Conservation (phyloP, 176 grass and related monocot genomes). For the Oryza glaberrima region DNA sequence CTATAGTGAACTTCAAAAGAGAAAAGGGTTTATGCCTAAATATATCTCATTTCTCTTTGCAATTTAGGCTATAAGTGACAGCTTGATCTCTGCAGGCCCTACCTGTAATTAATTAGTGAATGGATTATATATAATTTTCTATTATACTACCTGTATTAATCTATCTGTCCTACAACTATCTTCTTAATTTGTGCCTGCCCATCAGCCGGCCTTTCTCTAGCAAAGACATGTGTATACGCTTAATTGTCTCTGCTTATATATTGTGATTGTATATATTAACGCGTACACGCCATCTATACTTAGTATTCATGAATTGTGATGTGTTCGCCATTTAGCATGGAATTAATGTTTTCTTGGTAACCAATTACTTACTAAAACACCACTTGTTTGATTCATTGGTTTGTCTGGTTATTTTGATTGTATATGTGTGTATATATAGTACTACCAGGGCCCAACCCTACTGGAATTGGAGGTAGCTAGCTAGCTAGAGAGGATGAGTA, state of each 20-base stretch:
- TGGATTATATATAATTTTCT: too few relatives aligned
- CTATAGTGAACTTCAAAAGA: too few relatives aligned
- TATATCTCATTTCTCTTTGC: too few relatives aligned
- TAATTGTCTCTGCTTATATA: background rate
- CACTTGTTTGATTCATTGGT: background rate
- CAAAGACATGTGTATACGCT: background rate
- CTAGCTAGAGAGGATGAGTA: background rate
- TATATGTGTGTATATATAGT: too few relatives aligned
- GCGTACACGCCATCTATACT: background rate
- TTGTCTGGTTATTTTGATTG: too few relatives aligned
- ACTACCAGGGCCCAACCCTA: background rate
- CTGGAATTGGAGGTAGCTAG: background rate
- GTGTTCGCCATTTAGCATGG: background rate
- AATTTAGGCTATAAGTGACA: too few relatives aligned
- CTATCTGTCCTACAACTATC: too few relatives aligned
- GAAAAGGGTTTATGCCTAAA: too few relatives aligned
- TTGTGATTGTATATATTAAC: background rate
- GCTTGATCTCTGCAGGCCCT: background rate
- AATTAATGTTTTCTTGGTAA: background rate
- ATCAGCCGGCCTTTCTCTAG: background rate
- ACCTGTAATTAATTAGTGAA: too few relatives aligned
- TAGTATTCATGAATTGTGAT: background rate
- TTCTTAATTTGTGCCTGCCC: background rate
- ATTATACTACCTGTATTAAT: slow-evolving; percentile 1
- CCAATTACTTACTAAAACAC: background rate